Evolutionary conservation across 768 basidiomycete genomes (phyloP), one percentile per base, ranked within the genome.

Genomic region (Hygrophoropsis aurantiaca): DNA sequence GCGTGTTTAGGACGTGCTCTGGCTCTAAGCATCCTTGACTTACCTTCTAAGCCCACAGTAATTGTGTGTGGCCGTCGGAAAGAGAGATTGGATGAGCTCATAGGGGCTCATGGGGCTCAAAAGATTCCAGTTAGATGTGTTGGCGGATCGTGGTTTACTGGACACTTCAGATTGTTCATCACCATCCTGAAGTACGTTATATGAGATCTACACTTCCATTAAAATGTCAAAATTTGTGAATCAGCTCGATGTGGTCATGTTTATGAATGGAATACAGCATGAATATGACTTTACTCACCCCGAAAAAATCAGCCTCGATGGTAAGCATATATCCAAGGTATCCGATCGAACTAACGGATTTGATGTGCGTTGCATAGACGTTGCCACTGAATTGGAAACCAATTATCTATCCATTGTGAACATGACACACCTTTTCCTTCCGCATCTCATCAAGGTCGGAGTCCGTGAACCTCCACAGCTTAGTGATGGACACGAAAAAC

Each of bases 1-100:
- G 65, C 78, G 23, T 80, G 81, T 25, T 77, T 82, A 25, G 81
- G 82, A 15, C 75, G 79, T 2, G 73, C 74, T 26, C 73, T 84
- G 5, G 80, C 81, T 5, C 66, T 78, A 7, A 69, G 72, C 18
- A 67, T 82, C 35, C 69, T 76, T 24, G 61, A 59, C 23, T 66
- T 81, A 2, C 75, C 78, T 0, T 73, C 72, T 32, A 63, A 69
- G 30, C 80, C 79, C 2, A 68, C 64, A 5, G 77, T 81, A 20
- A 73, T 83, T 38, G 78, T 71, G 16, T 62, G 71, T 13, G 80
- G 80, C 10, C 69, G 80, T 34, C 74, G 80, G 11, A 65, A 74
- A 50, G 75, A 78, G n/a, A 65, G 81, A 33, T 70, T 84, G 15
- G 72, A 77, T 15, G 75, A 79, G 46, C 67, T 84, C 18, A 53